phyloP scores from a whole-genome alignment of 2,329 filamentous ascomycete genomes.

The Penicillium sp. region DNA sequence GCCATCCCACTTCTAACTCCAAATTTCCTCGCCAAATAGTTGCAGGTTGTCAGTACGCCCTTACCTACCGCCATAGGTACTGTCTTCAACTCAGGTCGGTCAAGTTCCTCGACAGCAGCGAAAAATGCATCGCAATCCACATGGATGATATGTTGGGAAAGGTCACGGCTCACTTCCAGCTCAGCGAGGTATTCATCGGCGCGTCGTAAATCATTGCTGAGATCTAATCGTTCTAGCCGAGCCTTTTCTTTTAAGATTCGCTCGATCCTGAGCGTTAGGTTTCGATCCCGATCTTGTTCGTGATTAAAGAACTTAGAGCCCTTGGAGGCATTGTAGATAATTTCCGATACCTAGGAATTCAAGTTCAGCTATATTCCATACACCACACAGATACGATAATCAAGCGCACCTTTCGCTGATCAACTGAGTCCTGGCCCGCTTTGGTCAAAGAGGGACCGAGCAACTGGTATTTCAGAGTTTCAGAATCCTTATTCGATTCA shows the following conservation, averaged over 20 bases:
- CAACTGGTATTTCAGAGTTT: conserved; percentile 82
- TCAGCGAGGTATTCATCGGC: conserved; percentile 80
- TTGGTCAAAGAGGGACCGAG: conserved; percentile 91
- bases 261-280: conserved; percentile 81
- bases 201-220: conserved; percentile 68
- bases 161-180: conserved; percentile 73
- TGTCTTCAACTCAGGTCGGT: conserved; percentile 78
- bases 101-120: conserved; percentile 84
- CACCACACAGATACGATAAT: not conserved
- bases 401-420: conserved; percentile 71
- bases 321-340: conserved; percentile 96
- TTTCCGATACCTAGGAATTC: conserved; percentile 72
- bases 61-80: conserved; percentile 88
- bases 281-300: conserved; percentile 78
- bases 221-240: conserved; percentile 71
- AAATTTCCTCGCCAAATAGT: conserved; percentile 86
- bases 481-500: conserved; percentile 38
- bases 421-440: conserved; percentile 87
- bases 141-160: conserved; percentile 83
- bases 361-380: conserved; percentile 4
- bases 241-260: conserved; percentile 73
- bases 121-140: conserved; percentile 98
- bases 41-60: conserved; percentile 70
- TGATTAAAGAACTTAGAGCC: conserved; percentile 95
- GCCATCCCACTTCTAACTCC: conserved; percentile 96